phyloP scores from a whole-genome alignment of 2,329 filamentous ascomycete genomes.

The Phaeosphaeria sp. region DNA sequence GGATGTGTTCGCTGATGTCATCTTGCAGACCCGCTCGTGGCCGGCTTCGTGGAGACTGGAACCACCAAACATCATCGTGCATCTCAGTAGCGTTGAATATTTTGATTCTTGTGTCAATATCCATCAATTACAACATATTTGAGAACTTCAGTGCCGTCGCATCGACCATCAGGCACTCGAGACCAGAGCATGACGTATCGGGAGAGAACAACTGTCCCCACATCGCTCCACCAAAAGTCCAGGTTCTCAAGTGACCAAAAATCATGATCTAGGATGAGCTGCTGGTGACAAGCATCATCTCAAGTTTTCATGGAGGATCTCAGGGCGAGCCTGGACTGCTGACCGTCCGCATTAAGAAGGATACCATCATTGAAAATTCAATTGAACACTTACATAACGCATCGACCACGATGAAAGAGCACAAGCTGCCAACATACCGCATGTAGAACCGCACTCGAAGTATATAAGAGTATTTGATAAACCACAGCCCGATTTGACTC shows the following conservation, averaged over 20 bases:
- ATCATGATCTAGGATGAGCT: no score
- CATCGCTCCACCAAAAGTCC: background rate
- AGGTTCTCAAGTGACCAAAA: background rate
- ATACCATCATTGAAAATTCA: no score
- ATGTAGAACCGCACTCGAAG: no score
- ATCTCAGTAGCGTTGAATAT: background rate
- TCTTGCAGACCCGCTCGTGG: background rate
- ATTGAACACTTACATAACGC: no score
- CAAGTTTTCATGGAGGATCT: no score
- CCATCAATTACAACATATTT: background rate
- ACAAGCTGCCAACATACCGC: no score
- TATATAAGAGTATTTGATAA: no score
- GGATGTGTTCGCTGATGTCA: conserved; percentile 5
- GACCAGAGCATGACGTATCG: background rate
- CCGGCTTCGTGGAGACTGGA: background rate
- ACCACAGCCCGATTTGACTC: no score
- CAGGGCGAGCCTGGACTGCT: no score
- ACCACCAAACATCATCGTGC: background rate
- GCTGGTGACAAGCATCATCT: no score
- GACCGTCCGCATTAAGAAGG: no score
- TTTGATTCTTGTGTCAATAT: background rate
- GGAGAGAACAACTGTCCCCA: background rate
- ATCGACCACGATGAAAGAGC: no score
- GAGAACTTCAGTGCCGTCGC: background rate
- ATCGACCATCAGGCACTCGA: background rate